Percentiles rank a stretch among this genome's conserved stretches.
phyloP scores from a whole-genome alignment of 352 stramenopile species.

The Globisporangium orthogonon region DNA sequence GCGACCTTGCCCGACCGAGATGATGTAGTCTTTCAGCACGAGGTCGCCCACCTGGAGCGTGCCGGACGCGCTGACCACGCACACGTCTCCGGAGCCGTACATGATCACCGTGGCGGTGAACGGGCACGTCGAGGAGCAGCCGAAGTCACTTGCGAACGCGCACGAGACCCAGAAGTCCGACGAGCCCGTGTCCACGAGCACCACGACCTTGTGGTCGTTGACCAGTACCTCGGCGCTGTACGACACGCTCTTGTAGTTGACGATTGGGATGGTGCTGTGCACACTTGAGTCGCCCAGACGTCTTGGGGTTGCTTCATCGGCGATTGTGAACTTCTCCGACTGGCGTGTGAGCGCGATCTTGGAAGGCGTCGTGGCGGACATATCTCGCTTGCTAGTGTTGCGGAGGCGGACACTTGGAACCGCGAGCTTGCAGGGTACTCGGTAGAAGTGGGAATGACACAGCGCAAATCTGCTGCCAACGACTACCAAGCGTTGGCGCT shows the following conservation, averaged over 20 bases:
- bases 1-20: constrained; percentile 39
- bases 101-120: constrained; percentile 29
- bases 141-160: constrained; percentile 6
- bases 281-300: background rate
- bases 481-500: too few species aligned
- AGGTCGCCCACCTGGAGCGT: constrained; percentile 45
- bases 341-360: background rate
- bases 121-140: constrained; percentile 39
- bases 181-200: constrained; percentile 73
- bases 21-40: constrained; percentile 34
- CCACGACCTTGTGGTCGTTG: constrained; percentile 27
- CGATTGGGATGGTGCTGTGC: background rate
- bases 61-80: constrained; percentile 28
- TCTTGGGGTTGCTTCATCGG: background rate
- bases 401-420: background rate
- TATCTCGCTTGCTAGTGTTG: background rate
- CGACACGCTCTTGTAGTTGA: constrained; percentile 48
- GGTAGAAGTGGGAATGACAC: background rate
- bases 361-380: background rate
- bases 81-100: constrained; percentile 64
- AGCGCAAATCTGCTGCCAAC: too few species aligned
- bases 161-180: constrained; percentile 62
- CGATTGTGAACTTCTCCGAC: background rate
- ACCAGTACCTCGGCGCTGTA: constrained; percentile 62
- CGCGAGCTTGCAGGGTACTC: background rate